Percentiles rank a stretch among this genome's conserved stretches.
Evolutionary conservation across 495 filamentous ascomycete genomes (phyloP).

Genomic region (Cairneyella variabilis): DNA sequence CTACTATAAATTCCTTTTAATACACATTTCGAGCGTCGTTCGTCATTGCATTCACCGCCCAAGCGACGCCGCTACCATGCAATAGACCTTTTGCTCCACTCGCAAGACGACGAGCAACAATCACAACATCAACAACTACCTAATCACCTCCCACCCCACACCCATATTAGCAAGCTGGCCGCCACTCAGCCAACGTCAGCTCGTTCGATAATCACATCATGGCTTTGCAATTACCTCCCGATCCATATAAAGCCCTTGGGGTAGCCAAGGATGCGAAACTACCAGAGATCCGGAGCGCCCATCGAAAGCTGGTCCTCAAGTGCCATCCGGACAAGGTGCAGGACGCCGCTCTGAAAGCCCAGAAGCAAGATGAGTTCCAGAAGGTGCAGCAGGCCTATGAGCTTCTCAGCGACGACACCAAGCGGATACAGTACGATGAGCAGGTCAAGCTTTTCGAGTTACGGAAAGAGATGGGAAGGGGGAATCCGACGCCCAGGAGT

Average conservation of each 20-base stretch:
- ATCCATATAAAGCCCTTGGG: slow-evolving; percentile 82
- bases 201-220: slow-evolving; percentile 40
- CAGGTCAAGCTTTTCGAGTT: slow-evolving; percentile 60
- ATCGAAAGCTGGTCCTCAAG: slow-evolving; percentile 90
- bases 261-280: slow-evolving; percentile 71
- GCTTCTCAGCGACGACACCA: slow-evolving; percentile 73
- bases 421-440: slow-evolving; percentile 72
- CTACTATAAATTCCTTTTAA: background rate
- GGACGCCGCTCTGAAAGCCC: slow-evolving; percentile 60
- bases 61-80: slow-evolving; percentile 9
- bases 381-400: slow-evolving; percentile 93
- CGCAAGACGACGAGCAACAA: slow-evolving; percentile 18
- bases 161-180: slow-evolving; percentile 3
- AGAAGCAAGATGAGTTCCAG: slow-evolving; percentile 84
- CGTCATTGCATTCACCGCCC: background rate
- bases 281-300: slow-evolving; percentile 70
- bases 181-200: background rate
- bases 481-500: slow-evolving; percentile 23
- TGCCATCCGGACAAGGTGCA: slow-evolving; percentile 95
- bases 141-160: slow-evolving; percentile 6
- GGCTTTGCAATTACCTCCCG: slow-evolving; percentile 61
- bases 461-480: slow-evolving; percentile 35
- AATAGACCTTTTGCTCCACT: slow-evolving; percentile 11
- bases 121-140: slow-evolving; percentile 5
- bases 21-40: background rate